Evolutionary conservation across 768 basidiomycete species (phyloP).

Genomic region (Amyloporia xantha): DNA sequence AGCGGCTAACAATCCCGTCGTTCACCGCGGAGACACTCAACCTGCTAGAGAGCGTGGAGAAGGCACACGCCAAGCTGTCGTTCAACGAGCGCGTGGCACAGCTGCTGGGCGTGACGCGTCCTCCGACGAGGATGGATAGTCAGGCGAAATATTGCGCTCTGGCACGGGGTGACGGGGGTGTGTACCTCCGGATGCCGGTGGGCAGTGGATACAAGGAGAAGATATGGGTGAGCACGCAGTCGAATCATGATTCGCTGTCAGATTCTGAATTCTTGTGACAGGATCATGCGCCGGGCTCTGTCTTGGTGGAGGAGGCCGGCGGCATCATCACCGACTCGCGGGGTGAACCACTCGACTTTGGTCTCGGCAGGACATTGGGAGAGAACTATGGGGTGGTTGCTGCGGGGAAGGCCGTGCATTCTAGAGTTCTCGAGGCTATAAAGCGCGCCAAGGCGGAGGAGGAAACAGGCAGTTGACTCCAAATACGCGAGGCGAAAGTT

Average conservation of each 20-base stretch:
- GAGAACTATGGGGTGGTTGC: constrained; percentile 88
- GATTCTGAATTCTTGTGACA: constrained; percentile 21
- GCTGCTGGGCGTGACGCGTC: constrained; percentile 55
- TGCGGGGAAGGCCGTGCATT: constrained; percentile 65
- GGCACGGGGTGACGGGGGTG: constrained; percentile 78
- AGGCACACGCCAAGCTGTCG: constrained; percentile 84
- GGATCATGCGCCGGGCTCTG: constrained; percentile 86
- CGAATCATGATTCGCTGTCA: background rate
- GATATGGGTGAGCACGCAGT: constrained; percentile 69
- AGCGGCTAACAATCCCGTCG: constrained; percentile 46
- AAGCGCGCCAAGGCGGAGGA: constrained; percentile 43
- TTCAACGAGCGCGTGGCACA: constrained; percentile 71
- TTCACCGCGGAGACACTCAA: constrained; percentile 43
- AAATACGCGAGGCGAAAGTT: no score
- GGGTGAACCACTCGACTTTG: constrained; percentile 77
- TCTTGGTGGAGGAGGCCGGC: constrained; percentile 86
- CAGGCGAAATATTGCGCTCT: constrained; percentile 93
- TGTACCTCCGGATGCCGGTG: constrained; percentile 76
- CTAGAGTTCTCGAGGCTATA: constrained; percentile 66
- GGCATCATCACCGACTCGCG: constrained; percentile 83
- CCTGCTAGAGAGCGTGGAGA: constrained; percentile 90
- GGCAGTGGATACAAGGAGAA: constrained; percentile 82
- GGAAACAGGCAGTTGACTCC: no score
- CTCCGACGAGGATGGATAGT: constrained; percentile 84
- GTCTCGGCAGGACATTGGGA: constrained; percentile 76